Evolutionary conservation across 768 basidiomycete species (phyloP), one percentile per base, ranked within the genome.

Genomic region (Tricholoma hemisulphureum): DNA sequence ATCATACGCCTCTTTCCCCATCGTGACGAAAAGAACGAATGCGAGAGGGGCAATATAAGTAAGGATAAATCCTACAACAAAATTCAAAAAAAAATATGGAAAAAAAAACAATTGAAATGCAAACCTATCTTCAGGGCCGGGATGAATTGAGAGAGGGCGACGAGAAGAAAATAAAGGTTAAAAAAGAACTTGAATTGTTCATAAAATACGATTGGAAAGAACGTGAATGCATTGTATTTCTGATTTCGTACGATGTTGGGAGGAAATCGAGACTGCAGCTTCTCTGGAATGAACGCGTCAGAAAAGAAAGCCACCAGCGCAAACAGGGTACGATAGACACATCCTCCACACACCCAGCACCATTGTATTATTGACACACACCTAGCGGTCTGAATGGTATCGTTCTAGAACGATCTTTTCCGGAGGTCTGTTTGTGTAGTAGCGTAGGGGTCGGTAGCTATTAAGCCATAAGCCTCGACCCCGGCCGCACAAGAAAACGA

Each of bases 121-220:
- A 46, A 53, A 93, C 95, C 95, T 58, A 97, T 99, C 77, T 94
- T 95, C 58, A 99, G 83, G 0, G 95, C 91, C 13, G 97, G 97
- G 16, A 99, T 77, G 68, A 99, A 97, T 72, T 98, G 97, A 8
- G 91, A 94, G 7, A 98, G 80, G 0, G 97, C 97, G 34, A 99
- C 97, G 21, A 98, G 87, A 10, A 98, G 84, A 69, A 99, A 99
- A 73, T 98, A 99, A 6, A 98, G 81, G 70, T 98, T 99, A 85
- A 97, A 98, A 79, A 99, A 99, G 80, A 96, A 98, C 74, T 98
- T 98, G 88, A 98, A 99, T 71, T 98, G 96, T 71, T 98, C 95
- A 72, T 98, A 98, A 71, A 98, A 85, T 45, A 98, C 95, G 62
- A 98, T 84, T 3, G 97, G 97, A 9, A 99, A 83, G 79, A 99